Conservation (phyloP, 148 eudicot species). For the Hydrangea macrophylla region DNA sequence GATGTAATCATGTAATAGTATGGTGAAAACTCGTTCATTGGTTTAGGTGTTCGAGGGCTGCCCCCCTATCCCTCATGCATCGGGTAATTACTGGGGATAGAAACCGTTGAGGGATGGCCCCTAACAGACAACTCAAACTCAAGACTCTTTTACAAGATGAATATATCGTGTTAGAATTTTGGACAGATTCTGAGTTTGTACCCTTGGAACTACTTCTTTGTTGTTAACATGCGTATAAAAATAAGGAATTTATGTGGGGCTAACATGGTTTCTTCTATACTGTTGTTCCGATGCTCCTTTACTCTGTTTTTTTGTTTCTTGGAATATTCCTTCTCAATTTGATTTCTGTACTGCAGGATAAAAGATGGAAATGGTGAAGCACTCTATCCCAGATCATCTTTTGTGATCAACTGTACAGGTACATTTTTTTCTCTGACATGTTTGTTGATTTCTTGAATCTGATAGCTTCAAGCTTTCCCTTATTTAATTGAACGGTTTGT, state of each 20-base stretch:
- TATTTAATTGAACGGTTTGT: slow-evolving; percentile 5
- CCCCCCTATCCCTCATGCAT: too few relatives aligned
- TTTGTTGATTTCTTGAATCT: not conserved
- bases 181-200: not conserved
- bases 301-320: not conserved
- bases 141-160: not conserved
- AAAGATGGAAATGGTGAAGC: slow-evolving; percentile 68
- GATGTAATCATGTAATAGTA: too few relatives aligned
- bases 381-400: slow-evolving; percentile 74
- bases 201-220: not conserved
- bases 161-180: not conserved
- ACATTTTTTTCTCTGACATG: slow-evolving; percentile 1
- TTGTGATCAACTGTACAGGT: slow-evolving; percentile 78
- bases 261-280: not conserved
- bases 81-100: too few relatives aligned
- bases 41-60: too few relatives aligned
- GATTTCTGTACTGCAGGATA: slow-evolving; percentile 37
- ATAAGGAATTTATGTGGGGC: not conserved
- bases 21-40: too few relatives aligned
- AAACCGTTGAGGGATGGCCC: too few relatives aligned
- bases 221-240: not conserved
- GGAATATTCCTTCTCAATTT: not conserved
- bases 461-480: not conserved
- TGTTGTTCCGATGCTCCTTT: not conserved
- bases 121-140: not conserved